Evolutionary conservation across 768 basidiomycete species (phyloP), one percentile per base, ranked within the genome.

Genomic region (Lactifluus volemus): DNA sequence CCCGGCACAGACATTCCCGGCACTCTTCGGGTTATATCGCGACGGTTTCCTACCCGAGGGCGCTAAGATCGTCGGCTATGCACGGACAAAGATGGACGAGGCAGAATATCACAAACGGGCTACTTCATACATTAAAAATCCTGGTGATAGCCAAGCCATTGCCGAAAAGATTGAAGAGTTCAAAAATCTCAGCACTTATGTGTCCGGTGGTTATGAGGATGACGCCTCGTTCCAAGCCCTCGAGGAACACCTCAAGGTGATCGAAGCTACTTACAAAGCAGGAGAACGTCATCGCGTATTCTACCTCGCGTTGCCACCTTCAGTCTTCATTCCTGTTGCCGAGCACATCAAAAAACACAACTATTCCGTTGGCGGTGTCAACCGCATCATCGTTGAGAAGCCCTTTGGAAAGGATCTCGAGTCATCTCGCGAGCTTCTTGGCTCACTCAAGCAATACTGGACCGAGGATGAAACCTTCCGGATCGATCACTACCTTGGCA

Each of bases 401-500:
- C 96, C 96, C 1, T 99, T 99, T 71, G 96, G 96, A 39, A 97
- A 93, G 72, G 96, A 99, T 68, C 81, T 90, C 63, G 83, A 90
- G 0, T 91, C 89, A 9, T 90, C 88, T 58, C 81, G 88, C 52
- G 80, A 82, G 63, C 85, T 99, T 60, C 81, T 98, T 60, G 71
- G 75, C 21, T 79, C 85, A 17, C 79, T 99, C 73, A 95, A 92
- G 76, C 71, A 84, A 66, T 84, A 90, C 63, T 99, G 95, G 94
- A 79, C 79, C 3, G 96, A 99, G 75, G 92, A 98, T 32, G 97
- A 99, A 78, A 98, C 95, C 10, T 99, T 90, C 84, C 89, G 96
- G 55, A 98, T 99, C 71, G 96, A 99, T 74, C 96, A 99, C 72
- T 99, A 99, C 73, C 87, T 99, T 55, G 96, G 96, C 60, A 99